Evolutionary conservation across 1,139 yeast species (phyloP), one percentile per base, ranked within the genome.

Genomic region (Debaryomyces coudertii): DNA sequence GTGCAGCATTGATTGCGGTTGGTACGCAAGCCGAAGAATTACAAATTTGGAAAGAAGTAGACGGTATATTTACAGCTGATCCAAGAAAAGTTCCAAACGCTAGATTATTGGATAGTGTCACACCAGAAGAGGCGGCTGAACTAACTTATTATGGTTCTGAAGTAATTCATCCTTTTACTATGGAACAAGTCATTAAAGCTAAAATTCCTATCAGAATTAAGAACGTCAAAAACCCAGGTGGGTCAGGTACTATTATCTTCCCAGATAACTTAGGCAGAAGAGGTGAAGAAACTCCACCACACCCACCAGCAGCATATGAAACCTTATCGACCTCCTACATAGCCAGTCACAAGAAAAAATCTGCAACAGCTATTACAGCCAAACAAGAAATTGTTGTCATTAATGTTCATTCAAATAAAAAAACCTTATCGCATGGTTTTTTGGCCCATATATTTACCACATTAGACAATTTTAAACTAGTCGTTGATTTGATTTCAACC

Each of bases 121-220:
- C 99, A 0, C 99, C 99, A 2, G 99, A 93, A 62, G 99, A 93
- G 71, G 99, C 99, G 2, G 95, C 98, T 0, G 99, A 93, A 69
- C 80, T 93, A 66, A 93, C 99, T 0, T 93, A 93, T 68, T 93
- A 93, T 62, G 99, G 99, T 28, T 87, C 96, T 5, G 99, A 93
- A 69, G 99, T 93, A 52, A 93, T 93, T 56, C 99, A 93, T 62
- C 99, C 99, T 2, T 93, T 93, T 73, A 93, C 99, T 29, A 93
- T 93, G 99, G 98, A 93, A 69, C 99, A 93, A 71, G 99, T 92
- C 47, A 93, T 93, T 56, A 84, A 85, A 55, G 98, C 98, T 9
- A 88, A 87, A 63, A 93, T 93, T 58, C 99, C 99, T 37, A 93
- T 93, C 63, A 82, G 98, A 63, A 93, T 93, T 60, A 93, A 93